Evolutionary conservation across 139 green algal genomes (phyloP).

Genomic region (Axilococcus clingmanii): DNA sequence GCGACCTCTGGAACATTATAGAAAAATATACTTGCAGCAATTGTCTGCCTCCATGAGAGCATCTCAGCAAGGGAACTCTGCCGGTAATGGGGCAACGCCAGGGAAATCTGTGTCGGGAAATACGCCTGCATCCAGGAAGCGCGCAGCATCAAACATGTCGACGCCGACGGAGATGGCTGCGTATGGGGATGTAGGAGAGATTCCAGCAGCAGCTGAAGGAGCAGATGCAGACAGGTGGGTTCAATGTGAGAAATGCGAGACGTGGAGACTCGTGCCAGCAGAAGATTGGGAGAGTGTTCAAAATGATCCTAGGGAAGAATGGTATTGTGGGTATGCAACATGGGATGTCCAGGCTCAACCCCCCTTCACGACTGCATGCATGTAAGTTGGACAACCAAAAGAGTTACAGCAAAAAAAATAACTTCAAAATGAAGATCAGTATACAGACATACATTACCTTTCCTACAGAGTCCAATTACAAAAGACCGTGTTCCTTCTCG

Average conservation of each 20-base stretch:
- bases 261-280: not conserved
- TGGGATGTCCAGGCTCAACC: too few species aligned
- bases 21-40: conserved; percentile 2
- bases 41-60: not conserved
- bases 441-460: too few species aligned
- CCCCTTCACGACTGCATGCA: too few species aligned
- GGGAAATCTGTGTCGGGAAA: too few species aligned
- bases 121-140: too few species aligned
- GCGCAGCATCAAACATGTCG: too few species aligned
- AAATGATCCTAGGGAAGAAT: too few species aligned
- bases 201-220: not conserved
- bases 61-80: not conserved
- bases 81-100: not conserved
- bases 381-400: too few species aligned
- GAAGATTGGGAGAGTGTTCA: conserved; percentile 1
- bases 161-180: not conserved
- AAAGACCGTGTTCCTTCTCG: not conserved
- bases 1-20: conserved; percentile 21
- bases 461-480: too few species aligned
- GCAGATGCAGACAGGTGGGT: not conserved
- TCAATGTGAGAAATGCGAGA: not conserved
- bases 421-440: too few species aligned
- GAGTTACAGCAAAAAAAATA: too few species aligned
- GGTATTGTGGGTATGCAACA: too few species aligned
- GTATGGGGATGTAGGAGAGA: not conserved